These are phyloP conservation scores for Haplosporangium sp. DNA, from an alignment of 371 early-diverging fungal species.

Conservation along the genomic window DNA sequence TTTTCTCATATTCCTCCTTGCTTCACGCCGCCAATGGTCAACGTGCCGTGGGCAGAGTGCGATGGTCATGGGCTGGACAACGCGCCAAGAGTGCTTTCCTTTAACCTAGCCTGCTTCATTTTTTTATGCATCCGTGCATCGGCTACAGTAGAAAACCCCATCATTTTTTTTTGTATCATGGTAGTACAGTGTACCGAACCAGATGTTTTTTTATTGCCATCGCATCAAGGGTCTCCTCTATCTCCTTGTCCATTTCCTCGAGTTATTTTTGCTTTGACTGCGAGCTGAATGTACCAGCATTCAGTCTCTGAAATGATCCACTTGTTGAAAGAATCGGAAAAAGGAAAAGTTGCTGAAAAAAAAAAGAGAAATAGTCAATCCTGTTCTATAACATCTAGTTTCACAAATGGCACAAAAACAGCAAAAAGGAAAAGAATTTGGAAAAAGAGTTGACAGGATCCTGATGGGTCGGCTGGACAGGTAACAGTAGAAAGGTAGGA, in stretches of 20 bases:
- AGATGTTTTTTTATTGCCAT: not conserved
- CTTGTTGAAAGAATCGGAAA: not conserved
- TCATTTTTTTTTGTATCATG: not conserved
- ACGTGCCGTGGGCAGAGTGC: not conserved
- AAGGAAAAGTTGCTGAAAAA: constrained; percentile 7
- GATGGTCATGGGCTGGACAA: not conserved
- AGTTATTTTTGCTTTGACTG: not conserved
- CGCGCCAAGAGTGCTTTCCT: no score
- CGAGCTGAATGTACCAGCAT: constrained; percentile 37
- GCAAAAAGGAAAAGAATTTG: not conserved
- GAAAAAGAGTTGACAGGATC: not conserved
- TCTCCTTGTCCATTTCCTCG: not conserved
- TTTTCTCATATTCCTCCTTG: no score
- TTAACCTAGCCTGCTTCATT: no score
- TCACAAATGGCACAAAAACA: not conserved
- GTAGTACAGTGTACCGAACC: not conserved
- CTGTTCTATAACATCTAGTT: not conserved
- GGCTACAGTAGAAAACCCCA: not conserved
- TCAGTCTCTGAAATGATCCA: not conserved
- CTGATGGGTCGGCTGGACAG: no score
- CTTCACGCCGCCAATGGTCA: no score
- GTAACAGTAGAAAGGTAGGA: not conserved
- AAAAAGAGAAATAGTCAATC: not conserved
- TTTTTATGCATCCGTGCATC: not conserved
- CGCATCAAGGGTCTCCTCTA: not conserved